These are phyloP conservation scores for Globisporangium viniferum DNA, from an alignment of 352 stramenopile species.

Conservation along the genomic window DNA sequence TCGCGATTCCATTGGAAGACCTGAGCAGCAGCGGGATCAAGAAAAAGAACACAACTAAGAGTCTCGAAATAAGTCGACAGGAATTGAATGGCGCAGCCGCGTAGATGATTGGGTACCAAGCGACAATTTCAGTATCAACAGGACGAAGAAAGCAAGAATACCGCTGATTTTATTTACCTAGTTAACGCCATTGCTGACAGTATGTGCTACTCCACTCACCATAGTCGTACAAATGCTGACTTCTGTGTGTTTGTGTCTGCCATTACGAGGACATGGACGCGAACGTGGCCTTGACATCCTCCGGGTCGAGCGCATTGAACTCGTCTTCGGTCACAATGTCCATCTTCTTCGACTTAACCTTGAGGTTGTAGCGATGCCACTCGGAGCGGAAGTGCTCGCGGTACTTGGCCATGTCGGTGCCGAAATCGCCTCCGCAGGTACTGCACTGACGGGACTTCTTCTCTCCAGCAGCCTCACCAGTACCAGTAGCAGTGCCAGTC, in stretches of 20 bases:
- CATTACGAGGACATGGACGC: conserved; percentile 59
- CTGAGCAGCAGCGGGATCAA: conserved; percentile 8
- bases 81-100: neutral
- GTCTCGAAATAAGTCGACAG: conserved; percentile 18
- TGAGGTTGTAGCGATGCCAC: conserved; percentile 97
- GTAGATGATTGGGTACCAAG: neutral
- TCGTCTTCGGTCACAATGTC: conserved; percentile 65
- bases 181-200: neutral
- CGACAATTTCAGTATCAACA: neutral
- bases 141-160: neutral
- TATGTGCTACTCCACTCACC: neutral
- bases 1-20: conserved; percentile 39
- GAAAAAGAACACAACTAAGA: conserved; percentile 18
- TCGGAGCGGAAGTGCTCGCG: conserved; percentile 94
- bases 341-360: conserved; percentile 91
- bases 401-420: conserved; percentile 77
- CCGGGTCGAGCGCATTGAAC: conserved; percentile 49
- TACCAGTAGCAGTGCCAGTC: conserved; percentile 4
- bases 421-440: conserved; percentile 92
- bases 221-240: neutral
- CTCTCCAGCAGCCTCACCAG: conserved; percentile 6
- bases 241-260: neutral
- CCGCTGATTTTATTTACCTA: conserved; percentile 8
- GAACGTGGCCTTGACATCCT: conserved; percentile 64
- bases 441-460: conserved; percentile 80